A percentile compares a stretch with the other conserved stretches of the same genome.
Conservation (phyloP, 768 basidiomycete species). For the Rhodotorula graminis region DNA sequence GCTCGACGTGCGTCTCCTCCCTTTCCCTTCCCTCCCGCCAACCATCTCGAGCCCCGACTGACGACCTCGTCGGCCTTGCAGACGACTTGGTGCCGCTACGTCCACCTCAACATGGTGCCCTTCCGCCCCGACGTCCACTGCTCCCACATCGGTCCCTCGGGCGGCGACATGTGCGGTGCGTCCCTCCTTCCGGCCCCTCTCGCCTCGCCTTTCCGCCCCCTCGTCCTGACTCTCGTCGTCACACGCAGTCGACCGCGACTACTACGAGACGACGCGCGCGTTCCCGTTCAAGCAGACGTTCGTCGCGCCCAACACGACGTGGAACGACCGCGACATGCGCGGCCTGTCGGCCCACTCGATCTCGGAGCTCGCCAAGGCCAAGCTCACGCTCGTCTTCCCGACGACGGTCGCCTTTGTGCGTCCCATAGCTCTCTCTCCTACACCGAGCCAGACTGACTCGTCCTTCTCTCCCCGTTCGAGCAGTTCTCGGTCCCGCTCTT, state of each 20-base stretch:
- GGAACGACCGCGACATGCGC: slow-evolving; percentile 12
- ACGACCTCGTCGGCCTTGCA: not conserved
- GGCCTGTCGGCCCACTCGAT: not conserved
- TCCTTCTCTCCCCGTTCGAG: no score
- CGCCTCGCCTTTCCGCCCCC: not conserved
- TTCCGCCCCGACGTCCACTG: slow-evolving; percentile 12
- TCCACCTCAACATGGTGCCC: slow-evolving; percentile 12
- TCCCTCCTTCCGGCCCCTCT: not conserved
- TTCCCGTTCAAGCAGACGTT: slow-evolving; percentile 8
- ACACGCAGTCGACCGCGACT: not conserved
- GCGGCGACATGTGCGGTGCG: slow-evolving; percentile 12
- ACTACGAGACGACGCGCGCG: not conserved
- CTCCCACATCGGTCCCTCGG: slow-evolving; percentile 7
- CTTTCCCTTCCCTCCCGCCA: no score
- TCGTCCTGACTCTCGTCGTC: not conserved
- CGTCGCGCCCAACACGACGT: slow-evolving; percentile 4
- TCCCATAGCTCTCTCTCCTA: not conserved
- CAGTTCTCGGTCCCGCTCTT: slow-evolving; percentile 9
- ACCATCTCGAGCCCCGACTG: not conserved
- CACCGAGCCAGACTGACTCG: no score
- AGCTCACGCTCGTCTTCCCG: slow-evolving; percentile 1
- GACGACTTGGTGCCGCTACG: slow-evolving; percentile 7
- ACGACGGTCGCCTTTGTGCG: slow-evolving; percentile 1
- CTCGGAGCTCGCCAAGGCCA: not conserved
- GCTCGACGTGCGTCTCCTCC: not conserved